Evolutionary conservation across 2,329 filamentous ascomycete species (phyloP), one percentile per base, ranked within the genome.

Genomic region (Beauveria asiatica): DNA sequence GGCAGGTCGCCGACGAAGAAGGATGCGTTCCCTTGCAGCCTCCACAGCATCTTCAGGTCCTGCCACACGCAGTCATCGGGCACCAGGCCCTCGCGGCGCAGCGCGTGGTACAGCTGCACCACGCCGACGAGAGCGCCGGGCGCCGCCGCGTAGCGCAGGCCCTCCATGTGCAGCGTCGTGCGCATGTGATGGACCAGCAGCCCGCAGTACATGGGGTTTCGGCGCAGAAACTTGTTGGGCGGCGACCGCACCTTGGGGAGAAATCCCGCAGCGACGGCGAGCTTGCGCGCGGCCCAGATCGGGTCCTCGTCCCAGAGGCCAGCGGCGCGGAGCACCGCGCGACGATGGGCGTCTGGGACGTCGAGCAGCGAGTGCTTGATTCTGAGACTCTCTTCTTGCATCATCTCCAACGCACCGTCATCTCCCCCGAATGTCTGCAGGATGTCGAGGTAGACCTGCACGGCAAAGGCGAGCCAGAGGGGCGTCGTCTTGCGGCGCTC

Each of bases 81-180:
- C 6, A 69, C 55, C 0, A 66, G 59, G 1, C 59, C 51, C 51
- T 68, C 66, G 13, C 65, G 54, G 3, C 41, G 63, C 1, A 69
- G 63, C 17, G 67, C 67, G 3, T 67, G 64, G 17, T 68, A 67
- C 4, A 68, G 55, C 57, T 69, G 65, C 2, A 62, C 56, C 0
- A 50, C 62, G 19, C 16, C 37, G 62, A 69, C 61, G 1, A 69
- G 37, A 4, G 62, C 62, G 9, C 67, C 64, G 0, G 61, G 60
- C 1, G 37, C 19, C 1, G 63, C 64, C 3, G 60, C 65, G 23
- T 64, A 59, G 17, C 48, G 27, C 10, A 65, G 33, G 1, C 67
- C 65, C 1, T 9, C 51, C 0, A 2, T 1, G 6, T 68, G 67
- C 1, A 68, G 48, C 0, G n/a, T 33, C n/a, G 39, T 42, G 11